A percentile compares a stretch with the other conserved stretches of the same genome.
Conservation (phyloP, 345 rosid species). For the Brassica rapa region DNA sequence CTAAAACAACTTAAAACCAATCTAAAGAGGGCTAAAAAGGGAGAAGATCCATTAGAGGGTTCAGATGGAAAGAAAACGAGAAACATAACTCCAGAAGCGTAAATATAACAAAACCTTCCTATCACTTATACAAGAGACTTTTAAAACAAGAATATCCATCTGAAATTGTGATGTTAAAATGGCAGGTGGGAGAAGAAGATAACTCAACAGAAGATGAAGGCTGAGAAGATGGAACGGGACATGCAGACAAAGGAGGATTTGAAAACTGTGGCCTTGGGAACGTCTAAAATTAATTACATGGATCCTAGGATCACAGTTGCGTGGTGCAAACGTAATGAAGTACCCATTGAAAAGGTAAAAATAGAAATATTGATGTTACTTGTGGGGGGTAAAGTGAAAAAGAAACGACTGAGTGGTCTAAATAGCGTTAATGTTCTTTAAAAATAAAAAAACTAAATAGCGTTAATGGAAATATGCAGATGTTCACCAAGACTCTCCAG, state of each 20-base stretch:
- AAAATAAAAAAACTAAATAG: no score
- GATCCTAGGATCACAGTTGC: constrained; percentile 97
- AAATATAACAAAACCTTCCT: constrained; percentile 32
- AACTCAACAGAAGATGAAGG: constrained; percentile 52
- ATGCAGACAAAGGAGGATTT: constrained; percentile 80
- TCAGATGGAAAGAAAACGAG: constrained; percentile 84
- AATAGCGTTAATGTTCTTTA: not conserved
- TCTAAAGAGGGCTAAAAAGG: constrained; percentile 76
- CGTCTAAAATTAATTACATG: constrained; percentile 89
- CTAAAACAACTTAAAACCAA: constrained; percentile 67
- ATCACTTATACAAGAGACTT: not conserved
- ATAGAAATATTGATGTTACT: not conserved
- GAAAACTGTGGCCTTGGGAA: constrained; percentile 86
- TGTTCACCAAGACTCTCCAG: constrained; percentile 82
- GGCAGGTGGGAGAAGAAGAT: constrained; percentile 76
- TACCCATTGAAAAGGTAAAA: constrained; percentile 86
- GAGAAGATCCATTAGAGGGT: constrained; percentile 73
- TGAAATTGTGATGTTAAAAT: constrained; percentile 15
- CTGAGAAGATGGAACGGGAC: constrained; percentile 70
- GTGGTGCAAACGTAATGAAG: constrained; percentile 97
- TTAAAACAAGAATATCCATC: not conserved
- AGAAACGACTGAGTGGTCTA: not conserved
- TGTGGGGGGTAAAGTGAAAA: not conserved
- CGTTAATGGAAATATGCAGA: constrained; percentile 41
- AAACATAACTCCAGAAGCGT: constrained; percentile 78